Base-by-base conservation (phyloP, 2,329 filamentous ascomycete genomes). In the Thermothelomyces thermophilus region DNA sequence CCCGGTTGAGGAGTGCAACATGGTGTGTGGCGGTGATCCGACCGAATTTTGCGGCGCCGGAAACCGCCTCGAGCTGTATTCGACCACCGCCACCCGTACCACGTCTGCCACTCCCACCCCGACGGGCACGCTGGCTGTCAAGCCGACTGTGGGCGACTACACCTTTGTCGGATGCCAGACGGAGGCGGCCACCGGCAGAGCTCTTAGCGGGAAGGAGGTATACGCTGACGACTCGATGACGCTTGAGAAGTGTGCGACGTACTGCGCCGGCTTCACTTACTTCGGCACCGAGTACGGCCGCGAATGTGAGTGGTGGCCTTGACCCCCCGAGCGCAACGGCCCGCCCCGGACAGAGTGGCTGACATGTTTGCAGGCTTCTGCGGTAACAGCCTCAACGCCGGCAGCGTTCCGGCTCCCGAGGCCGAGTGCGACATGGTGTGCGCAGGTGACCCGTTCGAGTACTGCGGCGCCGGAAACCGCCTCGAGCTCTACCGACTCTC, bases 81-180 rank as follows among this genome's bases (percentile, higher is more conserved):
- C 55, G 43, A 61, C 58, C 1, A 56, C 58, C 6, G 55, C 58
- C 33, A 56, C 57, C 1, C 56, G 56, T 7, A 55, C 56, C 11
- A 50, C 55, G 9, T 53, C 53, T 22, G 49, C 56, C 5, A 56
- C 60, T 10, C 55, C 67, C 1, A 57, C 63, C 2, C 63, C 66
- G 2, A 69, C 67, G 1, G 65, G 57, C 2, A 68, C 63, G 2
- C 60, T 67, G 7, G 64, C 56, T 3, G 54, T 57, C 45, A 68
- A 66, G 54, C 62, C 60, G 36, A 66, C 61, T 3, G 65, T 70
- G 3, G 66, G 65, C 13, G 52, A 58, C 9, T 73, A 70, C 50
- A 52, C 55, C 22, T 64, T 66, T 34, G 56, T 68, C 8, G 70
- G 70, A 17, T 73, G 71, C 51, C 68, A 70, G 49, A 67, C 65